Conservation (phyloP, 176 grass and related monocot species). For the Rhynchospora breviuscula region DNA sequence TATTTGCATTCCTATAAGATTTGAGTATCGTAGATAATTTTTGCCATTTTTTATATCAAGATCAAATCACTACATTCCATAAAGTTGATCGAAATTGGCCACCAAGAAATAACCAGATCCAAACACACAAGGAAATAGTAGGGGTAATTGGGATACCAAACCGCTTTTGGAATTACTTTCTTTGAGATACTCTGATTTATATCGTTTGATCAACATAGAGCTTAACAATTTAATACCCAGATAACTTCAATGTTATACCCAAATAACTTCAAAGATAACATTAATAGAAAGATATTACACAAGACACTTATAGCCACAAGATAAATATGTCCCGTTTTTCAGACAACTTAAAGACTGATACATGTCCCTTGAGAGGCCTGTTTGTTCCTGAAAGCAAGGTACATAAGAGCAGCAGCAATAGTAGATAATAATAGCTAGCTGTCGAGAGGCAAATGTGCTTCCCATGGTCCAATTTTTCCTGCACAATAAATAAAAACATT, state of each 20-base stretch:
- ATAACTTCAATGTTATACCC: no score
- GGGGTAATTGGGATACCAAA: no score
- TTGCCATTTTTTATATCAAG: no score
- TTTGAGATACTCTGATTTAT: no score
- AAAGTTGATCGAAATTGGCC: no score
- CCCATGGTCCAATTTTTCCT: not conserved
- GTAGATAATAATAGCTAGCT: slow-evolving; percentile 2
- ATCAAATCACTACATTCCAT: no score
- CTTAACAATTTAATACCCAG: not conserved
- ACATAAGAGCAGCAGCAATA: slow-evolving; percentile 3
- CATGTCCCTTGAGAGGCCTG: not conserved
- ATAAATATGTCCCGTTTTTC: not conserved
- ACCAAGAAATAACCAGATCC: no score
- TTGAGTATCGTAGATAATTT: no score
- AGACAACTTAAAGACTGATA: not conserved
- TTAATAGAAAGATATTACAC: slow-evolving; percentile 10
- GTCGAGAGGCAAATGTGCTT: not conserved
- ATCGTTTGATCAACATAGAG: no score
- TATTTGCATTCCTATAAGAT: no score
- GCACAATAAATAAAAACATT: not conserved
- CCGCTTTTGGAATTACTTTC: no score
- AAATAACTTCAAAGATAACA: not conserved
- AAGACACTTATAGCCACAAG: not conserved
- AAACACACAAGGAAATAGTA: no score
- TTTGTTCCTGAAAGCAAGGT: not conserved